Evolutionary conservation across 1,284 basidiomycete species (phyloP), one percentile per base, ranked within the genome.

Genomic region (Serendipita sp.): DNA sequence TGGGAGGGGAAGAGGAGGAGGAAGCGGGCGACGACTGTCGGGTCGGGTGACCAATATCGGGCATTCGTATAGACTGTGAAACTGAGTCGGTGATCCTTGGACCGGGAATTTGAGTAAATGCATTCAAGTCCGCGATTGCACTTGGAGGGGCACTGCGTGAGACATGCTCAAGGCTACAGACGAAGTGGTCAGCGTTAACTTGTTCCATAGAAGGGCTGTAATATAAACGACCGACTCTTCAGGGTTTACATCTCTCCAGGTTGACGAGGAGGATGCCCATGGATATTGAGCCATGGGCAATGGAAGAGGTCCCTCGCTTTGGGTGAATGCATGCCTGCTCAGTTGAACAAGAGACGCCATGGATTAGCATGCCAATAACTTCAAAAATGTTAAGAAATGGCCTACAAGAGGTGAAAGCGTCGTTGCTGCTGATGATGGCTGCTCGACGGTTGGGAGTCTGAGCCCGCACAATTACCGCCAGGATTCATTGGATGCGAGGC

Each of bases 141-240:
- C 53, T 58, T n/a, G 53, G 53, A 35, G 53, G 53, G n/a, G 53
- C 53, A 26, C 53, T 58, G 30, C 32, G 53, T 29, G 53, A 58
- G 32, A 58, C 53, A 34, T 58, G 53, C 30, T 58, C 53, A 26
- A 58, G 53, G 22, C 53, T 58, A 35, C 22, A 58, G 32, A n/a
- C 26, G 53, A 34, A 26, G 8, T 32, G 3, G 32, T 58, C 32
- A 58, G 53, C 32, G 47, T 5, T 30, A n/a, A 49, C 5, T 5
- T 38, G 6, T 13, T 38, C 38, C 12, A 38, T 38, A 38, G 38
- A 38, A 22, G 38, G 12, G 38, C 12, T 13, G 38, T 13, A 2
- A 49, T 5, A 29, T 17, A 5, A 49, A 29, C n/a, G n/a, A 49
- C 45, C n/a, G 17, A 49, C 45, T 49, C 45, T 49, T 49, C 45